Percentiles rank a stretch among this genome's conserved stretches.
Evolutionary conservation across 306 rosid genomes (phyloP).

Genomic region (Alnus rubra): DNA sequence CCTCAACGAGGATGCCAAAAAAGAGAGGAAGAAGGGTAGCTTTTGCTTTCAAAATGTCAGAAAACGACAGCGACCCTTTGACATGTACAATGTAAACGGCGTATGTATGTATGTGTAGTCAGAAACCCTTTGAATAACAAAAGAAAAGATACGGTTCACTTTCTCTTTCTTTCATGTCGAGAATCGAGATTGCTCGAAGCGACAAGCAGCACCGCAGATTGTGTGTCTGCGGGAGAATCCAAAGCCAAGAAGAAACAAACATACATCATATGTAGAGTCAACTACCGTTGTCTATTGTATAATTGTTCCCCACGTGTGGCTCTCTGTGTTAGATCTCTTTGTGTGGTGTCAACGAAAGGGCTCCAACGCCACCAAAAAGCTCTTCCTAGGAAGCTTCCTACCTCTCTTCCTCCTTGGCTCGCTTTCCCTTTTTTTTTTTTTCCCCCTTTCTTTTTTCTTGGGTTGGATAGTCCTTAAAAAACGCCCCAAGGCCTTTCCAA

Average conservation of each 20-base stretch:
- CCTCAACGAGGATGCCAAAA: constrained; percentile 72
- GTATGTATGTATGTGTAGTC: too few species aligned
- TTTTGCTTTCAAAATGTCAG: constrained; percentile 49
- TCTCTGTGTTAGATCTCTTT: neutral
- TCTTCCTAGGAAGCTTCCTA: constrained; percentile 67
- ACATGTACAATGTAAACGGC: constrained; percentile 37
- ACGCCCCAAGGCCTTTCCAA: constrained; percentile 24
- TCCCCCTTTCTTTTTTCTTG: constrained; percentile 24
- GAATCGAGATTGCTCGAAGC: constrained; percentile 49
- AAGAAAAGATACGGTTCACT: constrained; percentile 21
- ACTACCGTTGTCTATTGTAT: neutral
- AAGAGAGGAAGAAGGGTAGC: constrained; percentile 27
- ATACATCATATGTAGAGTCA: constrained; percentile 8
- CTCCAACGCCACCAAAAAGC: constrained; percentile 49
- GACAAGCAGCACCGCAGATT: constrained; percentile 26
- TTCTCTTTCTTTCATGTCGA: constrained; percentile 62
- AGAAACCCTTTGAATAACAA: neutral
- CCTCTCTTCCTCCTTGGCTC: constrained; percentile 40
- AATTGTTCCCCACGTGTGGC: constrained; percentile 27
- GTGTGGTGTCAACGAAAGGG: constrained; percentile 27
- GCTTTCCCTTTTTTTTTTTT: constrained; percentile 30
- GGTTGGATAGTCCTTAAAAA: constrained; percentile 28
- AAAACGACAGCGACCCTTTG: constrained; percentile 27
- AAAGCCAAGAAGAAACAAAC: constrained; percentile 30
- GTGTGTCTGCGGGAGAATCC: constrained; percentile 55